These are phyloP conservation scores for Acanthamoeba sp. DNA, from an alignment of 208 protist species.

Conservation along the genomic window DNA sequence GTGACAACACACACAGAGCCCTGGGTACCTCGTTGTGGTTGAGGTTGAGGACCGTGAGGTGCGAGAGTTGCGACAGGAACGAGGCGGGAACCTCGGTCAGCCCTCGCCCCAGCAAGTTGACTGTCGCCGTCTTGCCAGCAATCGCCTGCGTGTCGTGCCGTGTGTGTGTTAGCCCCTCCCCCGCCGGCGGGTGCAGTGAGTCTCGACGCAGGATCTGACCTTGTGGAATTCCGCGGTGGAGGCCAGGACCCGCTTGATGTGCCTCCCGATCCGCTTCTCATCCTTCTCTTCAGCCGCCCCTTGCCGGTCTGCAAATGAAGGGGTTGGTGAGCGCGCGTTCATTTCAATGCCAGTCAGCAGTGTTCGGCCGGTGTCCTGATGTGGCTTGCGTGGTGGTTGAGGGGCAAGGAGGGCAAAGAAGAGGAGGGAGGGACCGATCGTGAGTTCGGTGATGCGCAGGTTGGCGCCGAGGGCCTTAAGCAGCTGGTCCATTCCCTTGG, in stretches of 20 bases:
- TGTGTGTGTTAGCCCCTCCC: too few relatives aligned
- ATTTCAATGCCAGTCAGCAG: not conserved
- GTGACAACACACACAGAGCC: not conserved
- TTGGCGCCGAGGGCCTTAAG: constrained; percentile 13
- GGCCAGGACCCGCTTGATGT: constrained; percentile 25
- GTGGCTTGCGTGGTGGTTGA: too few relatives aligned
- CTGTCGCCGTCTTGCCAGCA: not conserved
- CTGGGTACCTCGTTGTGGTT: constrained; percentile 23
- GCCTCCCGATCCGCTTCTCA: not conserved
- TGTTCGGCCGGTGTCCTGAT: too few relatives aligned
- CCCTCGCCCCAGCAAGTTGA: constrained; percentile 18
- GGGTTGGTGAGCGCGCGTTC: not conserved
- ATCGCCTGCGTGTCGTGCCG: constrained; percentile 8
- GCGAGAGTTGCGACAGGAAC: not conserved
- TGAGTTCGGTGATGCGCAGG: constrained; percentile 3
- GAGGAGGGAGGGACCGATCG: not conserved
- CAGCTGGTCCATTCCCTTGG: not conserved
- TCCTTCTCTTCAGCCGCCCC: not conserved
- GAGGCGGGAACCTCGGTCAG: not conserved
- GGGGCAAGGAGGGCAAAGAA: not conserved
- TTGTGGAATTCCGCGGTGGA: constrained; percentile 30
- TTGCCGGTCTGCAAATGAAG: not conserved
- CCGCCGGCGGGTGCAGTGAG: too few relatives aligned
- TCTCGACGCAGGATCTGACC: not conserved
- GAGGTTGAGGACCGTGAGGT: constrained; percentile 49